These are phyloP conservation scores for Ascochyta rabiei DNA, from an alignment of 2,329 filamentous ascomycete genomes.

Conservation along the genomic window DNA sequence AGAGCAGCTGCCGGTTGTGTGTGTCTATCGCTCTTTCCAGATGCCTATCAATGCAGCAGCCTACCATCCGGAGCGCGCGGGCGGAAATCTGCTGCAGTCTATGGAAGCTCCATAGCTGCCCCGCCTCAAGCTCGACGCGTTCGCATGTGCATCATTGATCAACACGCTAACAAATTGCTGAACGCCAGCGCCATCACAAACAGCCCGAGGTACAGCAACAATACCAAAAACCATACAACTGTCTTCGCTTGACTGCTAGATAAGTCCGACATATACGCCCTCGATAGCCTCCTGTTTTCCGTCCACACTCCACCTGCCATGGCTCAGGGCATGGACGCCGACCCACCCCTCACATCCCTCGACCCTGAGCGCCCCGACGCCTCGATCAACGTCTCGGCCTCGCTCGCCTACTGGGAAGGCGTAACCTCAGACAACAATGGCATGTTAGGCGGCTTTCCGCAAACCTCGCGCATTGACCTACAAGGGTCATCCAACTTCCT, in stretches of 20 bases:
- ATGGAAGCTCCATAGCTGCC: constrained; percentile 8
- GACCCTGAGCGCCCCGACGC: constrained; percentile 46
- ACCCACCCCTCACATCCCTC: constrained; percentile 27
- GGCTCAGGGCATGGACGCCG: constrained; percentile 33
- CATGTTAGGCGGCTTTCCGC: constrained; percentile 78
- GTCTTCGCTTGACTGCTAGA: not conserved
- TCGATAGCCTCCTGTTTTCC: not conserved
- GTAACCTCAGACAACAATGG: constrained; percentile 66
- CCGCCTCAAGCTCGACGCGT: constrained; percentile 14
- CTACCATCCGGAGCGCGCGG: constrained; percentile 1
- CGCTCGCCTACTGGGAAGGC: constrained; percentile 59
- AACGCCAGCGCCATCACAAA: not conserved
- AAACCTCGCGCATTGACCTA: constrained; percentile 73
- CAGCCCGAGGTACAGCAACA: not conserved
- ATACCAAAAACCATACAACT: not conserved
- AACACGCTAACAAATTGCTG: constrained; percentile 8
- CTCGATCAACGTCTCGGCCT: constrained; percentile 52
- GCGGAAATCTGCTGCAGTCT: not conserved
- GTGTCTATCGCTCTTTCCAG: constrained; percentile 1
- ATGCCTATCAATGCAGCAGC: not conserved
- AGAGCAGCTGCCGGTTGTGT: not conserved
- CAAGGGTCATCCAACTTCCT: constrained; percentile 73
- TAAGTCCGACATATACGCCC: not conserved
- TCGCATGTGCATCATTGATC: constrained; percentile 10
- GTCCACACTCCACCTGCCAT: constrained; percentile 16